phyloP scores from a whole-genome alignment of 768 basidiomycete species.

The Rhizopogon salebrosus region DNA sequence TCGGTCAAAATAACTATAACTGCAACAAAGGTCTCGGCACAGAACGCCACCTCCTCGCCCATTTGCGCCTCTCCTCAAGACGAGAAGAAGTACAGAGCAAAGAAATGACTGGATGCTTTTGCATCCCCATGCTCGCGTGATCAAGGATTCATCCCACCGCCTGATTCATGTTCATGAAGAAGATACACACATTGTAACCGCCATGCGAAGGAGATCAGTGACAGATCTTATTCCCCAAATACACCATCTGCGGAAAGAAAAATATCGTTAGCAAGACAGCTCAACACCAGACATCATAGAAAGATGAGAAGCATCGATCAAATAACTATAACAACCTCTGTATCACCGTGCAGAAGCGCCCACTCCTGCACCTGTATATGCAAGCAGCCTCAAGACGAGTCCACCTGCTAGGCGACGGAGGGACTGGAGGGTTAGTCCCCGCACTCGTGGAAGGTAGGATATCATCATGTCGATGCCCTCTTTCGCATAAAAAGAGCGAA shows the following conservation, averaged over 20 bases:
- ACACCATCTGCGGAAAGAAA: conserved; percentile 9
- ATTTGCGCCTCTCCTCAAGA: conserved; percentile 24
- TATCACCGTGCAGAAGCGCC: conserved; percentile 30
- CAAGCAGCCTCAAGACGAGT: conserved; percentile 30
- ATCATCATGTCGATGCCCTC: conserved; percentile 22
- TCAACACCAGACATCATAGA: background rate
- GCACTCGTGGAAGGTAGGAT: conserved; percentile 23
- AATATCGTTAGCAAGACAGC: background rate
- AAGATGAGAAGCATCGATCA: conserved; percentile 13
- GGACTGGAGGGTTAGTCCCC: conserved; percentile 29
- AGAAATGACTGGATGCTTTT: conserved; percentile 19
- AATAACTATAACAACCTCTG: conserved; percentile 32
- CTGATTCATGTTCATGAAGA: background rate
- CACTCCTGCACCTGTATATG: conserved; percentile 29
- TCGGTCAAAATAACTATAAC: too few relatives aligned
- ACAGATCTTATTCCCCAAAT: too few relatives aligned
- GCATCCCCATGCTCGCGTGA: conserved; percentile 19
- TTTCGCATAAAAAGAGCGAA: background rate
- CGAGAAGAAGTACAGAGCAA: conserved; percentile 16
- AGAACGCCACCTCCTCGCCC: conserved; percentile 6
- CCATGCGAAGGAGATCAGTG: background rate
- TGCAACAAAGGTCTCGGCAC: too few relatives aligned
- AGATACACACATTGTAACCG: conserved; percentile 1
- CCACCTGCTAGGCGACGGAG: conserved; percentile 29
- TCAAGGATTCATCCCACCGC: conserved; percentile 25